phyloP scores from a whole-genome alignment of 345 rosid species.

The Arabidopsis suecica region DNA sequence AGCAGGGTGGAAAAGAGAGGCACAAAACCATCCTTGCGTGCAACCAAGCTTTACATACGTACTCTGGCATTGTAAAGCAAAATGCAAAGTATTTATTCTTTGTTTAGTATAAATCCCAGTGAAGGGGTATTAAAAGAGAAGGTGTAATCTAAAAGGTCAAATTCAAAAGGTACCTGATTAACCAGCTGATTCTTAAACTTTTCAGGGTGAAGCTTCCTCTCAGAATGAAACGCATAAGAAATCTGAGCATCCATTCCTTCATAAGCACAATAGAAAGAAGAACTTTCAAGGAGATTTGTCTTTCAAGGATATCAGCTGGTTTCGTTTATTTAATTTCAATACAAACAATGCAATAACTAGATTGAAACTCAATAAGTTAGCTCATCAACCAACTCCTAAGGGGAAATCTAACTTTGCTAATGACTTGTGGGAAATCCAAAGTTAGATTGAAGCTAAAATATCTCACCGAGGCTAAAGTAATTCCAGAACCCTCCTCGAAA shows the following conservation, averaged over 20 bases:
- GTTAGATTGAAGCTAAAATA: slow-evolving; percentile 13
- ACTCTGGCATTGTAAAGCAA: slow-evolving; percentile 53
- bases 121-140: slow-evolving; percentile 3
- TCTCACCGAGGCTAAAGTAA: slow-evolving; percentile 95
- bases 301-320: neutral
- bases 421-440: neutral
- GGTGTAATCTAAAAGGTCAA: slow-evolving; percentile 6
- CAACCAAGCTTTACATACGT: slow-evolving; percentile 90
- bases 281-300: slow-evolving; percentile 16
- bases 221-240: slow-evolving; percentile 87
- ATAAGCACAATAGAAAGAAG: slow-evolving; percentile 16
- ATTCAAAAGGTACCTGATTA: slow-evolving; percentile 72
- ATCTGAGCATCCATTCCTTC: slow-evolving; percentile 98
- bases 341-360: neutral
- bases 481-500: slow-evolving; percentile 99
- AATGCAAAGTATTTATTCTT: slow-evolving; percentile 2
- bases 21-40: slow-evolving; percentile 94
- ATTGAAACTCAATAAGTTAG: slow-evolving; percentile 8
- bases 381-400: slow-evolving; percentile 1
- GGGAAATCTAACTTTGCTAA: neutral
- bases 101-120: neutral
- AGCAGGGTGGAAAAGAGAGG: slow-evolving; percentile 76
- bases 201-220: slow-evolving; percentile 86
- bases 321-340: neutral
- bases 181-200: slow-evolving; percentile 84